phyloP scores from a whole-genome alignment of 306 rosid species.

The Begonia peltatifolia region DNA sequence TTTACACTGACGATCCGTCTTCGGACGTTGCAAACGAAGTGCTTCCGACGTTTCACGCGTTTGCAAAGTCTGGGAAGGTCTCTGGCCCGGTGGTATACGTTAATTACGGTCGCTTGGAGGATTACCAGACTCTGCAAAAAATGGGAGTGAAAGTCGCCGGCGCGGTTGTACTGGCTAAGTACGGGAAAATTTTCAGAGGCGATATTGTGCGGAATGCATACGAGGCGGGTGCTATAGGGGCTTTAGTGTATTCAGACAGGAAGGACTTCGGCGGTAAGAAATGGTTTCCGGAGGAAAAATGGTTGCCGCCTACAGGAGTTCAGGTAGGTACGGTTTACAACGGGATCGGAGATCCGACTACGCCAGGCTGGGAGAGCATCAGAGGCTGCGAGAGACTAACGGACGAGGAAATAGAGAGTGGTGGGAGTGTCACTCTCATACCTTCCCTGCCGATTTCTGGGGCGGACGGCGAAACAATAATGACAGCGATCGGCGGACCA shows the following conservation, averaged over 20 bases:
- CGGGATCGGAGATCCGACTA: conserved; percentile 52
- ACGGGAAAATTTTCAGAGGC: conserved; percentile 52
- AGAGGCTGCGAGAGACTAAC: conserved; percentile 44
- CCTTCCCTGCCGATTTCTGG: conserved; percentile 59
- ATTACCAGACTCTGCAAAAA: conserved; percentile 22
- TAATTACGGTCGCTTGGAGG: conserved; percentile 44
- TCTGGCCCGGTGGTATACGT: conserved; percentile 29
- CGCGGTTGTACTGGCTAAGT: conserved; percentile 29
- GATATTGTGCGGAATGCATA: conserved; percentile 39
- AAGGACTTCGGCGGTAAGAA: conserved; percentile 31
- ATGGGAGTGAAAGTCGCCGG: conserved; percentile 37
- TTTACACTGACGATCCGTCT: conserved; percentile 30
- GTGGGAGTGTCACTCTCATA: conserved; percentile 43
- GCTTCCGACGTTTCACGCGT: conserved; percentile 52
- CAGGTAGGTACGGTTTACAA: conserved; percentile 47
- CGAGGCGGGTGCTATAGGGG: conserved; percentile 48
- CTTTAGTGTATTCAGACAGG: conserved; percentile 40
- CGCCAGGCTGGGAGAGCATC: conserved; percentile 61
- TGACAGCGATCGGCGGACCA: conserved; percentile 40
- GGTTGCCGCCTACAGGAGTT: conserved; percentile 76
- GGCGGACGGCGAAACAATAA: conserved; percentile 40
- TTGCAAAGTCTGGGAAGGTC: conserved; percentile 46
- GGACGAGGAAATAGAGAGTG: conserved; percentile 28
- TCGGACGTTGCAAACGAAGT: conserved; percentile 33
- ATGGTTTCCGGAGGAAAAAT: conserved; percentile 21